phyloP scores from a whole-genome alignment of 768 basidiomycete genomes.

The Cubamyces lactineus region DNA sequence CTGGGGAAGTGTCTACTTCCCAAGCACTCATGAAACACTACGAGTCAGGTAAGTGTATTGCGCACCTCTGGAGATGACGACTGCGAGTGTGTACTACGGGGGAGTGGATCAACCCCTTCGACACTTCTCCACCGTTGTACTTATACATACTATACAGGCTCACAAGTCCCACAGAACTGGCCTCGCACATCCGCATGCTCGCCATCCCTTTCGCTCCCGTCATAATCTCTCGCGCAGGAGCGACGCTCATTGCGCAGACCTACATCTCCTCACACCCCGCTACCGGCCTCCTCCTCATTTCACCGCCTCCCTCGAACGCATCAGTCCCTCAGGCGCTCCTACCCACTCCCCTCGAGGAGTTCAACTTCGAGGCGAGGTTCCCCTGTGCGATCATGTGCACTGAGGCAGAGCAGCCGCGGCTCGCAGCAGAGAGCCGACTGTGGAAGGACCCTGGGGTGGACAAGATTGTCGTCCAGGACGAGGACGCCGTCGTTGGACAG shows the following conservation, averaged over 20 bases:
- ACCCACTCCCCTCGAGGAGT: slow-evolving; percentile 49
- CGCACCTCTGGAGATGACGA: not conserved
- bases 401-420: slow-evolving; percentile 38
- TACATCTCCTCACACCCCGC: slow-evolving; percentile 73
- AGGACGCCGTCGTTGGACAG: slow-evolving; percentile 36
- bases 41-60: slow-evolving; percentile 41
- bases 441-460: slow-evolving; percentile 37
- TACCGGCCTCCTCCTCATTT: slow-evolving; percentile 61
- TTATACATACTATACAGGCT: no score
- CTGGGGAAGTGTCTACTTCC: slow-evolving; percentile 20
- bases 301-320: slow-evolving; percentile 51
- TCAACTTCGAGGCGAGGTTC: slow-evolving; percentile 64
- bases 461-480: slow-evolving; percentile 21
- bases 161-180: slow-evolving; percentile 40
- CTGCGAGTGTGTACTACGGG: not conserved
- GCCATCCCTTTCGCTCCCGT: slow-evolving; percentile 60
- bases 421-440: slow-evolving; percentile 46
- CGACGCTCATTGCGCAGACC: slow-evolving; percentile 62
- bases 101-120: no score
- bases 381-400: slow-evolving; percentile 54
- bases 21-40: slow-evolving; percentile 42
- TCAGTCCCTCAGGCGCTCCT: slow-evolving; percentile 37
- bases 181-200: slow-evolving; percentile 45
- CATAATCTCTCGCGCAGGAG: slow-evolving; percentile 51
- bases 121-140: not conserved